Conservation (phyloP, 2,329 filamentous ascomycete genomes). For the Ophiostoma himal-ulmi region DNA sequence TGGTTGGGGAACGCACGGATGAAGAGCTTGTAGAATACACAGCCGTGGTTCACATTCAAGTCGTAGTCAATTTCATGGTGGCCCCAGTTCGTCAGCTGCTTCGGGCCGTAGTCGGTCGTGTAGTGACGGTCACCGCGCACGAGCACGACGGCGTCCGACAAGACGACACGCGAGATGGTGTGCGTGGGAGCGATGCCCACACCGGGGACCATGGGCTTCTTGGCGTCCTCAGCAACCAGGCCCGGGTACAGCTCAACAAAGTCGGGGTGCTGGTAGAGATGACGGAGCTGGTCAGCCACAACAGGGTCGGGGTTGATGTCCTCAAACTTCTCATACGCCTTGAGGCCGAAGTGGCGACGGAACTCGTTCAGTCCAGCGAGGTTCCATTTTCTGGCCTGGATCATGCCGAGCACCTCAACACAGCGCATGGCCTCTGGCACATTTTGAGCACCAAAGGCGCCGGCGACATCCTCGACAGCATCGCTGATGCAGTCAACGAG, state of each 20-base stretch:
- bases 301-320: slow-evolving; percentile 75
- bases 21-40: slow-evolving; percentile 79
- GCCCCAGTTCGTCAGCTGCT: slow-evolving; percentile 77
- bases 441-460: slow-evolving; percentile 66
- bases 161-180: slow-evolving; percentile 68
- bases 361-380: slow-evolving; percentile 78
- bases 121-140: slow-evolving; percentile 75
- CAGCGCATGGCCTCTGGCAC: slow-evolving; percentile 68
- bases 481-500: background rate
- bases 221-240: slow-evolving; percentile 68
- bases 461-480: slow-evolving; percentile 53
- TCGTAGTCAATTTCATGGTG: slow-evolving; percentile 71
- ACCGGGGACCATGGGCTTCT: slow-evolving; percentile 66
- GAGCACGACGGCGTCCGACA: slow-evolving; percentile 73
- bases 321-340: slow-evolving; percentile 70
- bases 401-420: slow-evolving; percentile 74
- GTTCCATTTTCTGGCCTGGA: slow-evolving; percentile 72
- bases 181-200: slow-evolving; percentile 70
- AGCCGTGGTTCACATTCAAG: slow-evolving; percentile 67
- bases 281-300: slow-evolving; percentile 58
- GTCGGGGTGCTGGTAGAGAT: slow-evolving; percentile 72
- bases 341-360: slow-evolving; percentile 72
- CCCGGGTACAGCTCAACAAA: slow-evolving; percentile 77
- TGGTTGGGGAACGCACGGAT: slow-evolving; percentile 73
- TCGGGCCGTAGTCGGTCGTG: slow-evolving; percentile 68